Evolutionary conservation across 140 eudicot species (phyloP), one percentile per base, ranked within the genome.

Genomic region (Anethum foeniculum): DNA sequence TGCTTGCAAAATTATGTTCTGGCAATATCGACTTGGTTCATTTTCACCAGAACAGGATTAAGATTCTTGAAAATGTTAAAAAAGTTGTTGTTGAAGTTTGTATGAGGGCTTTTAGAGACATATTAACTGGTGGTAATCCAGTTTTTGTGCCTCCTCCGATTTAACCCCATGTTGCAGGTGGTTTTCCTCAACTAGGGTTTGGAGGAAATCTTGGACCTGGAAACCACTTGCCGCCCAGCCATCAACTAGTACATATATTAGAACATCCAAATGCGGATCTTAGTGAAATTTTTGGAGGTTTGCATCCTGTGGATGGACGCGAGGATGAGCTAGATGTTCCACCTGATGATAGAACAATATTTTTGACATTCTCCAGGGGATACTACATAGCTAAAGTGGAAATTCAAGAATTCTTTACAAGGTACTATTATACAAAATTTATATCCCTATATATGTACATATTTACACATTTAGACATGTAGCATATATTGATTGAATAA

Each of bases 391-490:
- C 86, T 30, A 84, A 81, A 67, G 30, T 41, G 2, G 92, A 90
- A 84, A 84, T 90, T 54, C 51, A 64, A 58, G 86, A 83, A n/a
- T 90, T 72, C 79, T 90, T 90, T 82, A 83, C 92, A 0, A 83
- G 88, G 96, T 88, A 79, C 16, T 15, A 54, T 32, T 23, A 56
- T 19, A 15, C 25, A 47, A 23, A 58, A 58, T 7, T 58, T 7
- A 1, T 19, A 6, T 54, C 58, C 23, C 5, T 14, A 51, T 16
- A 3, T 39, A 39, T 34, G 21, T 52, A 38, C 4, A 36, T 43
- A 18, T 78, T 19, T 69, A n/a, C 6, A 14, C 64, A 54, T 81
- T 19, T 69, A 9, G 0, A 14, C 27, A 21, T 3, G 46, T 7
- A 7, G 1, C n/a, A 1, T 56, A 1, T 56, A 56, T 21, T 56